Evolutionary conservation across 345 rosid genomes (phyloP).

Genomic region (Salix koriyanagi): DNA sequence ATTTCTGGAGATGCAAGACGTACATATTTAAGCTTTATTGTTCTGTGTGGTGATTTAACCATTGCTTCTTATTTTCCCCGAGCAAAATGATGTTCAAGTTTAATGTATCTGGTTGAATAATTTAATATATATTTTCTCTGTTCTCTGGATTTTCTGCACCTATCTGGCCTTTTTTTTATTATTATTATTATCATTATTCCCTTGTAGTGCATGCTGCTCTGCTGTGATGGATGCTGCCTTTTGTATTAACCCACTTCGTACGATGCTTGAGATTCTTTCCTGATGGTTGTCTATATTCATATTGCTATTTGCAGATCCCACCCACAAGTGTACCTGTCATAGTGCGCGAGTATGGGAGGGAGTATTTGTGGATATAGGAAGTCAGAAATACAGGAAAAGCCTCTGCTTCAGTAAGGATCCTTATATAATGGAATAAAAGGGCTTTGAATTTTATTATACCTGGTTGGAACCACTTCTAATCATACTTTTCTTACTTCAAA

Average conservation of each 20-base stretch:
- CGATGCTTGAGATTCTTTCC: background rate
- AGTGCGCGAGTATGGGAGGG: slow-evolving; percentile 78
- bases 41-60: too few relatives aligned
- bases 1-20: too few relatives aligned
- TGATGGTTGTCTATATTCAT: background rate
- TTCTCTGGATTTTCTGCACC: too few relatives aligned
- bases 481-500: background rate
- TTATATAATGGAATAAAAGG: background rate
- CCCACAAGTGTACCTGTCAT: slow-evolving; percentile 94
- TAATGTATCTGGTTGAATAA: too few relatives aligned
- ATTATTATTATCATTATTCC: background rate
- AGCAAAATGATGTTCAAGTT: too few relatives aligned
- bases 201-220: background rate
- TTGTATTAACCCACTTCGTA: background rate
- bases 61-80: too few relatives aligned
- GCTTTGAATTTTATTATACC: background rate
- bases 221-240: background rate
- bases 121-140: too few relatives aligned
- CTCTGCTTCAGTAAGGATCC: background rate
- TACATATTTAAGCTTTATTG: too few relatives aligned
- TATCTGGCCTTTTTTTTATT: background rate
- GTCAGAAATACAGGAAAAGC: background rate
- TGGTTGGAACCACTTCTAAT: background rate
- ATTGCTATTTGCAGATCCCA: slow-evolving; percentile 51
- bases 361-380: slow-evolving; percentile 53